Evolutionary conservation across 768 basidiomycete genomes (phyloP), one percentile per base, ranked within the genome.

Genomic region (Exsudoporus frostii): DNA sequence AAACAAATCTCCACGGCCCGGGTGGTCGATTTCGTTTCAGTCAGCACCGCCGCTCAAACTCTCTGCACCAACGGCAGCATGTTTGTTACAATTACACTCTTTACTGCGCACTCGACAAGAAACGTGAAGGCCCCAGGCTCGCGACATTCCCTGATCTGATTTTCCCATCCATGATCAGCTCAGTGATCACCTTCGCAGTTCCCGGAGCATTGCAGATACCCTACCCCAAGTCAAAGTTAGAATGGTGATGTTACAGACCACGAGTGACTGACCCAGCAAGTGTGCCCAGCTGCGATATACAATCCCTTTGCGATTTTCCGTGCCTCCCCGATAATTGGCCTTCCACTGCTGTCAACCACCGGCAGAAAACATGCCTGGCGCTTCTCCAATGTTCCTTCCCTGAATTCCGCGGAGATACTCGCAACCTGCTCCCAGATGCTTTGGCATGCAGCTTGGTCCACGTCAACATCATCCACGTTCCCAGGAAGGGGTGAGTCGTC

Each of bases 161-260:
- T 54, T 78, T 77, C 11, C 88, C 88, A 30, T 85, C 80, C 71
- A 92, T 73, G 7, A 93, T 71, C 17, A 90, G 70, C 66, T 92
- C 88, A 14, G 82, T 74, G 38, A 97, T 66, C 7, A 81, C 82
- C 58, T 79, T 81, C 1, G 86, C 93, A 4, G 91, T 94, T 5
- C 90, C 92, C 0, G 92, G 91, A 4, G 85, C 90, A 65, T 89
- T 89, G 66, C 83, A 89, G 38, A 90, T 85, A 0, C 88, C 88
- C 87, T 88, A 50, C 38, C 7, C 32, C 33, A 34, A n/a, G n/a
- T n/a, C n/a, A n/a, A 22, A 22, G 25, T 64, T 15, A 64, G 48
- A 36, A 45, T 29, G 43, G 32, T 29, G 32, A 43, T 15, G 48
- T 11, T 30, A 36, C 46, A 34, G 22, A 29, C n/a, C 24, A 37